phyloP scores from a whole-genome alignment of 352 stramenopile species.

The Halophytophthora polymorphica region DNA sequence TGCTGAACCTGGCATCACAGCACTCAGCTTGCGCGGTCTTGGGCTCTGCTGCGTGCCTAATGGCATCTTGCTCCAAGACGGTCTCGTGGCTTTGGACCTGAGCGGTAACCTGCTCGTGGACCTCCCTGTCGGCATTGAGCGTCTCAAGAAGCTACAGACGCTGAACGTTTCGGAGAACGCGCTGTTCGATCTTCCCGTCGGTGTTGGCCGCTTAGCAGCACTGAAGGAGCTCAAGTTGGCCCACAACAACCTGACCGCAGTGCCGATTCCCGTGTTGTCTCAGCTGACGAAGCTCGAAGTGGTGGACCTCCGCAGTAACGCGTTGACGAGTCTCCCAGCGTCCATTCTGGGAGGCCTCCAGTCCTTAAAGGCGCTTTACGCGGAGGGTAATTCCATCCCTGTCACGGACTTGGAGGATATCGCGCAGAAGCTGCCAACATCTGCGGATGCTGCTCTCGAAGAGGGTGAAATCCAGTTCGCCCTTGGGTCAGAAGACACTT shows the following conservation, averaged over 20 bases:
- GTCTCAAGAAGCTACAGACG: slow-evolving; percentile 32
- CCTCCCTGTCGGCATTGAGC: slow-evolving; percentile 33
- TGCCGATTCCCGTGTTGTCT: slow-evolving; percentile 23
- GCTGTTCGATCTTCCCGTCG: slow-evolving; percentile 34
- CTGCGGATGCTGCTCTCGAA: not conserved
- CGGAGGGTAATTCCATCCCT: slow-evolving; percentile 27
- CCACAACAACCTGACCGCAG: slow-evolving; percentile 55
- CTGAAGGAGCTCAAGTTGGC: slow-evolving; percentile 40
- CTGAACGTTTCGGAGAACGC: slow-evolving; percentile 64
- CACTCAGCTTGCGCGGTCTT: slow-evolving; percentile 22
- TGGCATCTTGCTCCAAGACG: slow-evolving; percentile 27
- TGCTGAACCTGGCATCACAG: slow-evolving; percentile 2
- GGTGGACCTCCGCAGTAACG: slow-evolving; percentile 47
- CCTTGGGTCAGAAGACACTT: too few species aligned
- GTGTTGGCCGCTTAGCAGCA: slow-evolving; percentile 22
- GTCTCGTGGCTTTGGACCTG: slow-evolving; percentile 42
- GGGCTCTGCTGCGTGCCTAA: slow-evolving; percentile 32
- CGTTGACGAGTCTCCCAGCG: slow-evolving; percentile 15
- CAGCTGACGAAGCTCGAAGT: slow-evolving; percentile 26
- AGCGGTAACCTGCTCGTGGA: slow-evolving; percentile 47
- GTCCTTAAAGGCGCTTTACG: slow-evolving; percentile 11
- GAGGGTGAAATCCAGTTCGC: not conserved
- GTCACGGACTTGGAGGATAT: slow-evolving; percentile 13
- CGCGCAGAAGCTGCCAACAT: slow-evolving; percentile 12
- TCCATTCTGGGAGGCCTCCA: slow-evolving; percentile 4